Evolutionary conservation across 192 early-diverging fungal genomes (phyloP), one percentile per base, ranked within the genome.

Genomic region (Geranomyces michiganensis): DNA sequence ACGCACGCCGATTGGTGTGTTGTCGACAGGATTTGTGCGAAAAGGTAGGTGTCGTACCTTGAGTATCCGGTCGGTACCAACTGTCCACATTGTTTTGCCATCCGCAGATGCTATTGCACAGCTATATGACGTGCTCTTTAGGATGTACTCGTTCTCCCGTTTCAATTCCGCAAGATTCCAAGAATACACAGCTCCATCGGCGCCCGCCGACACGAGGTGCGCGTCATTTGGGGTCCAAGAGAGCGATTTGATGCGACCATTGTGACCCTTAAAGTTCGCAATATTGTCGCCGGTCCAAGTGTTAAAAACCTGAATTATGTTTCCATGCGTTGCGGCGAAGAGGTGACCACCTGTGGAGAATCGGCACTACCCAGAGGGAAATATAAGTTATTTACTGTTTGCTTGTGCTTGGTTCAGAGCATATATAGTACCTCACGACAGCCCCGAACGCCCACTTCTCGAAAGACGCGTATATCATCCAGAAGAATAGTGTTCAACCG

Each of bases 211-310:
- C 2, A 88, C 84, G 13, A 88, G 71, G 15, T 70, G 41, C 1
- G 70, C 47, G 72, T 88, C 87, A 59, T 85, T 85, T 2, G 79
- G 72, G 15, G 83, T 76, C 81, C 81, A 88, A 64, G 76, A 59
- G 17, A 88, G 66, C 1, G 78, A 79, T 32, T 75, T 64, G 24
- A 88, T 73, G 60, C 85, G 83, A 21, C 83, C 83, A 62, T 83
- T 87, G 62, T 88, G 87, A 2, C 82, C 87, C 53, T 85, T 88
- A 31, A 88, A 68, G 56, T 78, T 86, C n/a, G 76, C 79, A 5
- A 89, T 53, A 64, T 81, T 79, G 45, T 89, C 86, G 68, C 85
- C 87, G 46, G 75, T 83, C 86, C 86, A 89, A 0, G 87, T 89
- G 8, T 74, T 76, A 70, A 84, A 89, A 19, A 89, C 80, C 64